A percentile compares a stretch with the other conserved stretches of the same genome.
Evolutionary conservation across 2,329 filamentous ascomycete genomes (phyloP).

Genomic region (Aspergillus neoniger): DNA sequence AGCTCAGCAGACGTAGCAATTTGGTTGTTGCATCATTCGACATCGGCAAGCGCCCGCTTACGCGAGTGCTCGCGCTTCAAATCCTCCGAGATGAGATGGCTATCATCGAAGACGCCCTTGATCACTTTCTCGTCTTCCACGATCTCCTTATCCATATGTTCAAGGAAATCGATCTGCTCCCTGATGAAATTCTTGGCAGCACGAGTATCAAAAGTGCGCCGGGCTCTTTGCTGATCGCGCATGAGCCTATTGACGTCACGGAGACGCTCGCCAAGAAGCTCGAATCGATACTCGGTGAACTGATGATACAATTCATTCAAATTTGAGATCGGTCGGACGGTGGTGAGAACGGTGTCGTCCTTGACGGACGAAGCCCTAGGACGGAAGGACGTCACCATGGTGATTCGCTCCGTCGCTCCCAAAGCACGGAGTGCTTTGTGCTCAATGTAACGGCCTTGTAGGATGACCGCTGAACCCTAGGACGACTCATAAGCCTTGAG

Average conservation of each 20-base stretch:
- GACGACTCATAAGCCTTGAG: constrained; percentile 2
- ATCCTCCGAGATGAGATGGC: constrained; percentile 41
- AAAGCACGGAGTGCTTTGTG: constrained; percentile 63
- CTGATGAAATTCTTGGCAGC: constrained; percentile 14
- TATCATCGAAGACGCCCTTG: constrained; percentile 39
- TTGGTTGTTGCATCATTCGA: neutral
- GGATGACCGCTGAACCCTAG: constrained; percentile 63
- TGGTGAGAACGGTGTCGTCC: constrained; percentile 64
- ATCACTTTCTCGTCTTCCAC: constrained; percentile 44
- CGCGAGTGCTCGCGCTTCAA: constrained; percentile 30
- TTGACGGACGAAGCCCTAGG: constrained; percentile 56
- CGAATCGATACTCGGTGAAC: constrained; percentile 63
- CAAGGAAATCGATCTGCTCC: constrained; percentile 17
- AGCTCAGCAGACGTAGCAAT: neutral
- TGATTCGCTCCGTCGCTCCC: constrained; percentile 63
- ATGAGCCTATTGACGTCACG: constrained; percentile 25
- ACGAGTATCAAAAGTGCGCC: constrained; percentile 28
- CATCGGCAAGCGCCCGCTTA: constrained; percentile 25
- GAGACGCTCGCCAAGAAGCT: constrained; percentile 63
- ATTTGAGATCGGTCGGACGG: constrained; percentile 61
- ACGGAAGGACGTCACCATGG: constrained; percentile 67
- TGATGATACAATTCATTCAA: constrained; percentile 61
- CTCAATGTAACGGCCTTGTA: constrained; percentile 68
- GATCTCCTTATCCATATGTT: constrained; percentile 44
- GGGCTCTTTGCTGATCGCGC: constrained; percentile 35